These are phyloP conservation scores for Prunus kanzakura DNA, from an alignment of 306 rosid genomes.

Conservation along the genomic window DNA sequence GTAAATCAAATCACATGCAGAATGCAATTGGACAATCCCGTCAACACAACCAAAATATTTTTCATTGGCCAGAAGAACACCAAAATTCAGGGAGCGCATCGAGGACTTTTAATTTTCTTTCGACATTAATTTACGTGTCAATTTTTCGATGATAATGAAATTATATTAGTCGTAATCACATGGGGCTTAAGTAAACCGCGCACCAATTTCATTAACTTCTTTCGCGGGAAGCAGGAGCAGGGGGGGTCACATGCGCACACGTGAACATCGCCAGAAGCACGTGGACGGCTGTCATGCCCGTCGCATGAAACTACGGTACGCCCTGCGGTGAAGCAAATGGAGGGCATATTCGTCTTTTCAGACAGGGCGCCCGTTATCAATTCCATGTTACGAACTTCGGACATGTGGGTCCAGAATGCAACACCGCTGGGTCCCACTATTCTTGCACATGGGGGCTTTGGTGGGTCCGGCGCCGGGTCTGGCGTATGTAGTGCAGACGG, in stretches of 20 bases:
- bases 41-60: constrained; percentile 3
- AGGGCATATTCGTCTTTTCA: constrained; percentile 11
- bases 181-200: constrained; percentile 38
- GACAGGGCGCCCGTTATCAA: constrained; percentile 19
- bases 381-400: not conserved
- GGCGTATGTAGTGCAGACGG: constrained; percentile 12
- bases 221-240: constrained; percentile 25
- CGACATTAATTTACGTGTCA: not conserved
- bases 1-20: not conserved
- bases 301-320: constrained; percentile 26
- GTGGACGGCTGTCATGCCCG: constrained; percentile 56
- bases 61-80: constrained; percentile 2
- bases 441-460: constrained; percentile 3
- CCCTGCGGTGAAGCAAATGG: constrained; percentile 1
- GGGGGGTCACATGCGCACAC: constrained; percentile 57
- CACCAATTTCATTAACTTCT: constrained; percentile 26
- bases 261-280: constrained; percentile 52
- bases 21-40: not conserved
- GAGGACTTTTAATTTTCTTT: not conserved
- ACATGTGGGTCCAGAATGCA: constrained; percentile 10
- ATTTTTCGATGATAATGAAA: not conserved
- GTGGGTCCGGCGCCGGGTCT: not conserved
- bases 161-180: constrained; percentile 35
- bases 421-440: constrained; percentile 8
- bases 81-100: constrained; percentile 17